phyloP scores from a whole-genome alignment of 495 filamentous ascomycete genomes.

The Hypomontagnella monticulosa region DNA sequence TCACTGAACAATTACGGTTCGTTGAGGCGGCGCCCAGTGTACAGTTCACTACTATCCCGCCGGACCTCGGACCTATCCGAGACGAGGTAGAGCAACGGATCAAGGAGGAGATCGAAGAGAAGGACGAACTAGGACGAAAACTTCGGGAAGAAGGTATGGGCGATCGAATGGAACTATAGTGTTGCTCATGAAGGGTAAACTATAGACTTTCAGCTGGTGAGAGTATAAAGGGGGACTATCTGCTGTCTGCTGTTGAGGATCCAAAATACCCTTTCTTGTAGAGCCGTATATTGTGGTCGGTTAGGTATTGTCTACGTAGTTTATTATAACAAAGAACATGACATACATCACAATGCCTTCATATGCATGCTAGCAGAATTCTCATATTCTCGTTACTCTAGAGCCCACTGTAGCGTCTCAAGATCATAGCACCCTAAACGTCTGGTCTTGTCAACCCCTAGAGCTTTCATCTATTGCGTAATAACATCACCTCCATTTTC shows the following conservation, averaged over 20 bases:
- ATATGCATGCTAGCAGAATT: background rate
- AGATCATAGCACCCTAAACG: too few relatives aligned
- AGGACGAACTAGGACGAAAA: conserved; percentile 60
- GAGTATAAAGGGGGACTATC: background rate
- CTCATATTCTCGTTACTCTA: too few relatives aligned
- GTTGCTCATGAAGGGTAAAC: background rate
- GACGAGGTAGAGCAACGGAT: conserved; percentile 83
- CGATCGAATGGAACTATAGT: conserved; percentile 52
- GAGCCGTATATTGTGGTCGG: background rate
- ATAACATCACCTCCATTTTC: background rate
- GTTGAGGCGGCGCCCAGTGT: conserved; percentile 86
- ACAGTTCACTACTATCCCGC: conserved; percentile 81
- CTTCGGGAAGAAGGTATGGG: conserved; percentile 55
- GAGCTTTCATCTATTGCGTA: too few relatives aligned
- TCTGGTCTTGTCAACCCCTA: too few relatives aligned
- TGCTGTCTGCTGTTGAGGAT: background rate
- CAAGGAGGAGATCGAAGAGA: conserved; percentile 72
- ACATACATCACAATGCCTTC: background rate
- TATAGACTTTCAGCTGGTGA: too few relatives aligned
- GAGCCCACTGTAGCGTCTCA: too few relatives aligned
- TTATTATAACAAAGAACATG: conserved; percentile 1
- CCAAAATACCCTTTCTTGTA: conserved; percentile 6
- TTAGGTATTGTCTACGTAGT: background rate
- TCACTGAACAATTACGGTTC: conserved; percentile 87
- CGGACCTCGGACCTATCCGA: conserved; percentile 75